phyloP scores from a whole-genome alignment of 305 asterid species.

The Petunia hybrid region DNA sequence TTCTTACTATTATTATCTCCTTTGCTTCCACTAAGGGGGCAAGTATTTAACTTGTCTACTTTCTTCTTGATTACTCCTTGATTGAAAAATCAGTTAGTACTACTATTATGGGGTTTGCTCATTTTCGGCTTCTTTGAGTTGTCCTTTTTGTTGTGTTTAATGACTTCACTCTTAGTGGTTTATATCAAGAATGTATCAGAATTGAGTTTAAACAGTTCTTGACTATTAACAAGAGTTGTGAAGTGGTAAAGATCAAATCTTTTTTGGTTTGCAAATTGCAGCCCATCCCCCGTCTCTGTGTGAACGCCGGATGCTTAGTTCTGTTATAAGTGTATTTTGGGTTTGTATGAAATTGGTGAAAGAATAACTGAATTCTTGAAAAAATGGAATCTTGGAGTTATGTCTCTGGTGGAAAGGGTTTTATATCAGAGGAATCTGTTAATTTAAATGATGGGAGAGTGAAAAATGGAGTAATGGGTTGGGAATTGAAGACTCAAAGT shows the following conservation, averaged over 20 bases:
- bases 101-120: not conserved
- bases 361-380: not conserved
- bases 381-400: constrained; percentile 49
- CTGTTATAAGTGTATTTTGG: too few relatives aligned
- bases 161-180: constrained; percentile 7
- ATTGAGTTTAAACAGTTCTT: not conserved
- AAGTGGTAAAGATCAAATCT: too few relatives aligned
- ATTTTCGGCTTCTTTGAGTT: not conserved
- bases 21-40: constrained; percentile 53
- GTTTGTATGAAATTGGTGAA: not conserved
- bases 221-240: too few relatives aligned
- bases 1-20: constrained; percentile 40
- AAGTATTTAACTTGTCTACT: constrained; percentile 36
- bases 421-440: constrained; percentile 44
- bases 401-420: constrained; percentile 41
- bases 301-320: too few relatives aligned
- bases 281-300: too few relatives aligned
- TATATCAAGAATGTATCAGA: not conserved
- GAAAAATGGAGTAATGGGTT: constrained; percentile 40
- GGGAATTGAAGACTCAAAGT: constrained; percentile 44
- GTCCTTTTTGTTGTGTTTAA: constrained; percentile 11
- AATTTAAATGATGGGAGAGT: constrained; percentile 38
- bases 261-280: not conserved
- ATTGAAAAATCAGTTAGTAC: not conserved
- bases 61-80: constrained; percentile 28